Evolutionary conservation across 495 filamentous ascomycete genomes (phyloP).

Genomic region (Glarea lozoyensis): DNA sequence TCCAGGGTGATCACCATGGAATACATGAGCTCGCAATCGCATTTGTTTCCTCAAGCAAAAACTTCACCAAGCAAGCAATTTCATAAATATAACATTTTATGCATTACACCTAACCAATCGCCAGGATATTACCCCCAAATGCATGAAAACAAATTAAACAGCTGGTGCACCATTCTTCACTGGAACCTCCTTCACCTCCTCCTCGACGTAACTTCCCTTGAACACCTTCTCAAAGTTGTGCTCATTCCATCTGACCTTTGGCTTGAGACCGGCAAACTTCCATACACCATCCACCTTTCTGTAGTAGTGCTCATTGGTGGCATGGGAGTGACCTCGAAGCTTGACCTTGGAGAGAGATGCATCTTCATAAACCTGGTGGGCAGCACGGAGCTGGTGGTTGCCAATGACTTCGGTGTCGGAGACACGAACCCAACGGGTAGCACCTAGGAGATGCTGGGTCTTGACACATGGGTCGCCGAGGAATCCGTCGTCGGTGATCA

Average conservation of each 20-base stretch:
- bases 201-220: conserved; percentile 57
- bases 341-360: conserved; percentile 36
- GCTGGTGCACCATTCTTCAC: too few relatives aligned
- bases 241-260: conserved; percentile 65
- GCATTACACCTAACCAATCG: too few relatives aligned
- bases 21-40: too few relatives aligned
- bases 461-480: conserved; percentile 62
- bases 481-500: conserved; percentile 57
- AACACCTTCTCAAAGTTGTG: conserved; percentile 52
- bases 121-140: too few relatives aligned
- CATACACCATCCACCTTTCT: conserved; percentile 65
- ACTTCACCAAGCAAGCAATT: too few relatives aligned
- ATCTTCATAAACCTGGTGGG: conserved; percentile 58
- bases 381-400: conserved; percentile 70
- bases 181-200: conserved; percentile 57
- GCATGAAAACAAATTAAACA: too few relatives aligned
- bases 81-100: too few relatives aligned
- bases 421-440: conserved; percentile 61
- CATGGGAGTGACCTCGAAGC: conserved; percentile 62
- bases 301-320: conserved; percentile 64
- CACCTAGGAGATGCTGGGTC: conserved; percentile 61
- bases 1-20: too few relatives aligned
- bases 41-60: too few relatives aligned
- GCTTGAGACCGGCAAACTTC: conserved; percentile 73
- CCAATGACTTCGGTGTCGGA: conserved; percentile 60